Base-by-base conservation (phyloP, 2,329 filamentous ascomycete species). In the Alternaria panax region DNA sequence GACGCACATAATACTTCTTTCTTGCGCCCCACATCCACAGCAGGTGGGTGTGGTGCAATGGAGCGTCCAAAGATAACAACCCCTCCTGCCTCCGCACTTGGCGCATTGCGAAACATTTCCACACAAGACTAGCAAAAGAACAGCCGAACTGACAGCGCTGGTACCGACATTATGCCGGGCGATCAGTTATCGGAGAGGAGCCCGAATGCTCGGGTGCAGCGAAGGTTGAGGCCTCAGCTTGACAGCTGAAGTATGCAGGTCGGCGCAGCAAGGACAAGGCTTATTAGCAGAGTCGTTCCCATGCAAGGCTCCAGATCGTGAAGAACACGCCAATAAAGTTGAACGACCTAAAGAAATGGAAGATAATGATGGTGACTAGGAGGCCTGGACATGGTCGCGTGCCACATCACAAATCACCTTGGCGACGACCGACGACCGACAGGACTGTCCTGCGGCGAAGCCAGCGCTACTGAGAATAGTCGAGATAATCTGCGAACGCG, bases 161-260 rank as follows among this genome's bases (percentile, higher is more conserved):
- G 24, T 8, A 2, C 43, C 56, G 43, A 54, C 43, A 48, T 59
- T 38, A 34, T 40, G 36, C 56, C 43, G 56, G 53, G 22, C 40
- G 41, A 57, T 57, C 18, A 11, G 18, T 34, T 28, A 27, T 42
- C 56, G 51, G 51, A 59, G 51, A n/a, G 34, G 32, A 30, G 43
- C 53, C 51, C 56, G 51, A 18, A 48, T 24, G 18, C 20, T 42
- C 40, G 40, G 47, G 54, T 9, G 22, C 12, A 32, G 28, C 28
- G 45, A 34, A 47, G 45, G 45, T 24, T 57, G 47, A 27, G 22
- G 36, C 34, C 42, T 20, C 27, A 36, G 41, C 32, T 38, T 59
- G 50, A 50, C 43, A 51, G 45, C 25, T 45, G 30, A 38, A 25
- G 38, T 38, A 48, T 43, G 56, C 51, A 48, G 14, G 34, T 38